Base-by-base conservation (phyloP, 352 stramenopile genomes). In the Pythium brachiatum region DNA sequence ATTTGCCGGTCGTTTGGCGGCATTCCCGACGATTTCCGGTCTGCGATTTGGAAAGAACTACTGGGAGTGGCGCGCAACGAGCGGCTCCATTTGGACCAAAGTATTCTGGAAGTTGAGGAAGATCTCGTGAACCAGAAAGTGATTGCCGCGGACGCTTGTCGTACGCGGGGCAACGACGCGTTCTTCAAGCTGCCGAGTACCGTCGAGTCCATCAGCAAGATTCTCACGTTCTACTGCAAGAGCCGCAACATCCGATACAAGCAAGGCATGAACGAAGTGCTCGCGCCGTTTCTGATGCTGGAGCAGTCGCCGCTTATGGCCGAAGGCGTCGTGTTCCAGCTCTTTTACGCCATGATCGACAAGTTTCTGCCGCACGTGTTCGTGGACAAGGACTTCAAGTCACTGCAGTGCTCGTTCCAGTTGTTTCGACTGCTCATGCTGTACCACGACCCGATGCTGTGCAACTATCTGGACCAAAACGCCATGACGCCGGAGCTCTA, bases 211-310 rank as follows among this genome's bases (percentile, higher is more conserved):
- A 74, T 98, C 53, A 68, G 73, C 11, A 89, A 94, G 63, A 66
- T 98, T 55, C 76, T 98, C 31, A 98, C 92, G 15, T 97, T 95
- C 64, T 97, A 97, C 69, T 97, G 92, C 86, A 97, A 97, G 63
- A 81, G 75, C 53, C 83, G 91, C 48, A 90, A 72, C 38, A 83
- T 97, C 53, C 69, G 75, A 21, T 98, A 98, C 86, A 98, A 98
- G 56, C 91, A 98, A 73, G 92, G 92, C 16, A 95, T 98, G 90
- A 97, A 98, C 69, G 92, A 98, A 68, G 89, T 97, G 47, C 72
- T 98, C 5, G 92, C 92, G 16, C 92, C 92, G 1, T 97, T 98
- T 60, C 58, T 98, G 25, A 74, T 97, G 52, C 77, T 97, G 29
- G 68, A 79, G 29, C 61, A 71, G n/a, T 58, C 53, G 16, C 64